phyloP scores from a whole-genome alignment of 441 rosid species.

The Cnidoscolus chayamansa region DNA sequence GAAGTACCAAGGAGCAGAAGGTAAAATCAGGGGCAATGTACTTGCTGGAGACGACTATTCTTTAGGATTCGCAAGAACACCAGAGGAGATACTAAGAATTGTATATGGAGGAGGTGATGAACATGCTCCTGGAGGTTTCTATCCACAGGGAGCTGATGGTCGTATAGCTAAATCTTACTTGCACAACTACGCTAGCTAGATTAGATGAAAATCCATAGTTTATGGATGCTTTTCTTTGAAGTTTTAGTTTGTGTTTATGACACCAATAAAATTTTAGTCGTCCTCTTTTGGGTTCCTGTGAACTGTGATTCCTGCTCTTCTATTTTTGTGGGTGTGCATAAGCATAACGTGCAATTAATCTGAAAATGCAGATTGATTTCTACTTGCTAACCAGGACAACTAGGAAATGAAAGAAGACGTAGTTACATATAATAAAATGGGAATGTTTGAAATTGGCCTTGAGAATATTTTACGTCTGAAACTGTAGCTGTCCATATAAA shows the following conservation, averaged over 20 bases:
- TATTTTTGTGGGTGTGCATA: neutral
- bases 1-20: slow-evolving; percentile 42
- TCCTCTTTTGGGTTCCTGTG: neutral
- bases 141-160: slow-evolving; percentile 69
- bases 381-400: neutral
- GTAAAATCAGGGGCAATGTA: slow-evolving; percentile 49
- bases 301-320: neutral
- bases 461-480: too few species aligned
- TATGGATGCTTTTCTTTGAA: too few species aligned
- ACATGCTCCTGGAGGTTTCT: slow-evolving; percentile 63
- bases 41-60: slow-evolving; percentile 57
- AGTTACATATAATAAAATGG: too few species aligned
- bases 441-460: too few species aligned
- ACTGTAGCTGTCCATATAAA: too few species aligned
- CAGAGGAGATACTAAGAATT: slow-evolving; percentile 64
- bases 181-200: neutral
- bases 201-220: too few species aligned
- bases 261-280: neutral
- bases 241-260: too few species aligned
- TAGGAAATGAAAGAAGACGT: too few species aligned
- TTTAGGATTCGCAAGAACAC: slow-evolving; percentile 51
- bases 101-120: slow-evolving; percentile 74
- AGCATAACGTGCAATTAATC: neutral
- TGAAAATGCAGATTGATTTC: neutral
- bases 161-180: slow-evolving; percentile 52